Evolutionary conservation across 2,329 filamentous ascomycete genomes (phyloP), one percentile per base, ranked within the genome.

Genomic region (Akanthomyces muscarius): DNA sequence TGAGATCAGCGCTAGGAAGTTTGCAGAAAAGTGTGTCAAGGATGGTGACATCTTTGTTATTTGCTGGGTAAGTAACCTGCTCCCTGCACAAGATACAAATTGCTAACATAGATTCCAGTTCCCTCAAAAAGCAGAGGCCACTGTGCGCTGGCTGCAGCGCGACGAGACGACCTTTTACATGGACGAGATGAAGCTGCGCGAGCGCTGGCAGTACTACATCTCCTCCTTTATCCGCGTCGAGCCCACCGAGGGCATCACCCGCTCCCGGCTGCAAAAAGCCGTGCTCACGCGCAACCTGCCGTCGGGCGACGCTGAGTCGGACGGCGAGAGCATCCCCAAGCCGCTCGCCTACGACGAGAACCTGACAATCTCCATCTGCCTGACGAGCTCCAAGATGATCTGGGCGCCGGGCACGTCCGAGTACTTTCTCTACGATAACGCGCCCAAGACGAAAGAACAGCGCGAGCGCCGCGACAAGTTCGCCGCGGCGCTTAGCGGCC

Each of bases 151-250:
- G 82, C 76, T 89, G 56, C 85, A 86, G 68, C 82, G 84, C 59
- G 86, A 89, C 56, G 87, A 89, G 68, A 87, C 86, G 47, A 89
- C 96, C 0, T 92, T 97, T 73, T 92, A 95, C 69, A 89, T 89
- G 71, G 91, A 96, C 68, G 92, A 97, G 68, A 89, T 97, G 80
- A 89, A 95, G 71, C 85, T 88, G 57, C 88, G 89, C 63, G 88
- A 92, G 66, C 83, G 87, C 45, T 99, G 95, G 95, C 91, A 94
- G 69, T 96, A 96, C 78, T 99, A 99, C 73, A 91, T 97, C 63
- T 93, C 94, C 21, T 92, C 93, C 0, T 98, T 90, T 75, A 90
- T 92, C 68, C 91, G 92, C 66, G 85, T 93, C 28, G 92, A 97
- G 71, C 90, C 91, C 2, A 99, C 95, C 0, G 91, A 95, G 75